Percentiles rank a stretch among this genome's conserved stretches.
These are phyloP conservation scores for Pholiota adiposa DNA, from an alignment of 1,284 basidiomycete species.

Conservation along the genomic window DNA sequence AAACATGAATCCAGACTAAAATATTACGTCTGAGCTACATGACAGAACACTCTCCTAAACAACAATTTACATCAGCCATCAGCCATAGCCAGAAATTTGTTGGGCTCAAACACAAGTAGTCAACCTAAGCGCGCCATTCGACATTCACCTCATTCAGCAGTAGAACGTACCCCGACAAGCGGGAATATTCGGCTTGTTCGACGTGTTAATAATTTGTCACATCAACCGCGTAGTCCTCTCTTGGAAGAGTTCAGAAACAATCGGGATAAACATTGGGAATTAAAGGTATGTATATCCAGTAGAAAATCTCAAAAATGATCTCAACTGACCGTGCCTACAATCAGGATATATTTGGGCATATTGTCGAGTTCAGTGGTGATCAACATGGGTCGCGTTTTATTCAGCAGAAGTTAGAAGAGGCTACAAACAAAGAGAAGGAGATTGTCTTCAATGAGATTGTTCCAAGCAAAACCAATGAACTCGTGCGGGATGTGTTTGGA, in stretches of 20 bases:
- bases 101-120: background rate
- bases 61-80: background rate
- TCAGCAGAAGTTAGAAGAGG: slow-evolving; percentile 82
- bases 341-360: slow-evolving; percentile 85
- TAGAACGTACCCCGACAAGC: background rate
- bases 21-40: background rate
- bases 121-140: background rate
- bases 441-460: slow-evolving; percentile 91
- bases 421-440: slow-evolving; percentile 79
- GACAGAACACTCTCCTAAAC: background rate
- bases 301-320: background rate
- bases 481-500: slow-evolving; percentile 96
- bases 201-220: slow-evolving; percentile 40
- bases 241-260: slow-evolving; percentile 88
- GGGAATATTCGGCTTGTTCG: slow-evolving; percentile 26
- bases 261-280: slow-evolving; percentile 80
- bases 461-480: slow-evolving; percentile 72
- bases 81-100: background rate
- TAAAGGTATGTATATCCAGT: slow-evolving; percentile 55
- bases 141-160: slow-evolving; percentile 3
- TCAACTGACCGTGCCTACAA: slow-evolving; percentile 5
- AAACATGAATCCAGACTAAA: background rate
- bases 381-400: slow-evolving; percentile 94
- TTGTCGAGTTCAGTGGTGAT: slow-evolving; percentile 94
- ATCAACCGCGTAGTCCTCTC: slow-evolving; percentile 64